Percentiles rank a stretch among this genome's conserved stretches.
Conservation (phyloP, 768 basidiomycete species). For the Tricholoma saponaceum region DNA sequence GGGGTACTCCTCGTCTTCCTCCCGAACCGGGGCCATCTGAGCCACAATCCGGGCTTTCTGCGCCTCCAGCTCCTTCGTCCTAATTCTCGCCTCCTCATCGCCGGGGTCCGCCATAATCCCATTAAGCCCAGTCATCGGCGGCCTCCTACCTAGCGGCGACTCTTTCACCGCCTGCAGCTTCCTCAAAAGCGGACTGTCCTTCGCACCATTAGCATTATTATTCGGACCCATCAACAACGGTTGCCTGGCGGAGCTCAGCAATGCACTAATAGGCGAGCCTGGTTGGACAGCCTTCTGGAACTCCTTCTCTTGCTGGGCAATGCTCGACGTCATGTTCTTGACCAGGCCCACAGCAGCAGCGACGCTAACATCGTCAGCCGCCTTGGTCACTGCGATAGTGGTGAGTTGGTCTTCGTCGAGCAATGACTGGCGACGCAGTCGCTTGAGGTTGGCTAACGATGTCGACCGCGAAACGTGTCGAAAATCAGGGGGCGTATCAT, state of each 20-base stretch:
- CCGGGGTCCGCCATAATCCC: constrained; percentile 38
- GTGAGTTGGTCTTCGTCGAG: constrained; percentile 60
- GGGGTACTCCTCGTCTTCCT: constrained; percentile 35
- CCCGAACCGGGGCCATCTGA: constrained; percentile 76
- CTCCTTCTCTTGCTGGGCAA: constrained; percentile 89
- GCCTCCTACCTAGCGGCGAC: constrained; percentile 48
- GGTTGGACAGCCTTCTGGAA: constrained; percentile 96
- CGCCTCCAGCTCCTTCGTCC: constrained; percentile 76
- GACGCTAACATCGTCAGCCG: constrained; percentile 9
- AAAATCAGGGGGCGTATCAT: constrained; percentile 75
- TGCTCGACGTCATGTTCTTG: constrained; percentile 52
- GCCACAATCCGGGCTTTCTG: constrained; percentile 94
- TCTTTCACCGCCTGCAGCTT: constrained; percentile 58
- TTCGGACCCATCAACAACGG: constrained; percentile 69
- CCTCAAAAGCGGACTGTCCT: constrained; percentile 40
- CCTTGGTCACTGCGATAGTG: constrained; percentile 38
- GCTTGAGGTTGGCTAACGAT: constrained; percentile 66
- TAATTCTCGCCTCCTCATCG: constrained; percentile 32
- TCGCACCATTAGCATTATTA: constrained; percentile 19
- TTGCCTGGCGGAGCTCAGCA: constrained; percentile 85
- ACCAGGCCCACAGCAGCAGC: constrained; percentile 18
- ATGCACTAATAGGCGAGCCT: constrained; percentile 87
- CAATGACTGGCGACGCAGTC: constrained; percentile 55
- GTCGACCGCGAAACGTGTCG: constrained; percentile 55
- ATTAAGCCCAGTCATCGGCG: constrained; percentile 36